A percentile compares a stretch with the other conserved stretches of the same genome.
Evolutionary conservation across 2,329 filamentous ascomycete genomes (phyloP).

Genomic region (Orbilia javanica): DNA sequence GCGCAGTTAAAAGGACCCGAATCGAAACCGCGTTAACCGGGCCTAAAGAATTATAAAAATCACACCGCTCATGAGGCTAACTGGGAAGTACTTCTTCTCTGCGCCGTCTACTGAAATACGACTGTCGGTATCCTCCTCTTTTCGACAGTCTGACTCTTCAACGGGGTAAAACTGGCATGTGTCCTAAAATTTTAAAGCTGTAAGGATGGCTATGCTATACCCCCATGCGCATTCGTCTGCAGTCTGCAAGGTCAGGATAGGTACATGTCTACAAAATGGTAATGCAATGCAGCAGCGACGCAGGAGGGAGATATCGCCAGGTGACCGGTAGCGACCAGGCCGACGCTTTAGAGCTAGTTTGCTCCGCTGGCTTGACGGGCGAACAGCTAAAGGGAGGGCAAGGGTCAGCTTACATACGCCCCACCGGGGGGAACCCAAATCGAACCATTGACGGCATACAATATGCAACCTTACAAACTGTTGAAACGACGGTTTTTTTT

Average conservation of each 20-base stretch:
- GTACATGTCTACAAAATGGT: constrained; percentile 34
- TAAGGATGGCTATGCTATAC: constrained; percentile 52
- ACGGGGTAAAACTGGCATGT: neutral
- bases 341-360: constrained; percentile 16
- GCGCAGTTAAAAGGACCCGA: constrained; percentile 1
- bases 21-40: neutral
- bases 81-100: neutral
- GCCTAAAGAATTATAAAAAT: neutral
- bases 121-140: neutral
- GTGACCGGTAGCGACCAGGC: constrained; percentile 56
- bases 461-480: constrained; percentile 18
- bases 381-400: constrained; percentile 20
- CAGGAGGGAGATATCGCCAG: constrained; percentile 41
- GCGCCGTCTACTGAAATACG: neutral
- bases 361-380: neutral
- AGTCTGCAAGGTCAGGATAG: constrained; percentile 39
- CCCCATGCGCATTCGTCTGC: constrained; percentile 38
- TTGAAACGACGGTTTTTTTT: constrained; percentile 16
- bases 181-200: constrained; percentile 3
- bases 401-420: constrained; percentile 58
- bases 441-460: constrained; percentile 22
- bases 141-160: constrained; percentile 4
- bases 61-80: constrained; percentile 17
- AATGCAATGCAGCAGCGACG: constrained; percentile 31
- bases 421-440: constrained; percentile 6